phyloP scores from a whole-genome alignment of 345 rosid genomes.

The Gossypium raimondii region DNA sequence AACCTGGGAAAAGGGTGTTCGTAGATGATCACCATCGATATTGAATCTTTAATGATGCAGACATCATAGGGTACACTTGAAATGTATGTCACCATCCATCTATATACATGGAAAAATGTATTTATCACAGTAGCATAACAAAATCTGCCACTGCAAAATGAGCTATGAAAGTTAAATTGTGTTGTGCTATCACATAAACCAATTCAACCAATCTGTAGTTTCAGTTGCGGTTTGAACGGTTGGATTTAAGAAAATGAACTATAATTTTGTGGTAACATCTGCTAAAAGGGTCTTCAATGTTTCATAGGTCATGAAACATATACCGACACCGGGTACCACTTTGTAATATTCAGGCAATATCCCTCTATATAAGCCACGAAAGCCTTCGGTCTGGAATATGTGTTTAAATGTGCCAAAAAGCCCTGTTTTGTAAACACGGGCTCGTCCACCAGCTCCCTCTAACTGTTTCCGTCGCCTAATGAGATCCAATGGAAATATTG shows the following conservation, averaged over 20 bases:
- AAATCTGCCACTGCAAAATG: conserved; percentile 24
- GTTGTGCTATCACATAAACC: background rate
- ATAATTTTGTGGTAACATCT: conserved; percentile 37
- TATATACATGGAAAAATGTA: conserved; percentile 27
- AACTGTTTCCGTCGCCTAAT: conserved; percentile 90
- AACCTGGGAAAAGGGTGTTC: background rate
- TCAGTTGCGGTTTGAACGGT: background rate
- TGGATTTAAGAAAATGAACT: conserved; percentile 1
- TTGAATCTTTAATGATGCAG: background rate
- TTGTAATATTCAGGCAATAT: conserved; percentile 89
- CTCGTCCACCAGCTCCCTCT: conserved; percentile 84
- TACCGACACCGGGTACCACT: conserved; percentile 94
- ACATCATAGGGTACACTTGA: conserved; percentile 11
- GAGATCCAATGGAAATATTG: conserved; percentile 87
- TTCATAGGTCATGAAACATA: conserved; percentile 95
- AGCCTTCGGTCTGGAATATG: conserved; percentile 62
- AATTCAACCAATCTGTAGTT: background rate
- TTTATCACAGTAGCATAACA: conserved; percentile 22
- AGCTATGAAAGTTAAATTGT: background rate
- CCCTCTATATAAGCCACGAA: conserved; percentile 76
- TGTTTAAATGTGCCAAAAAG: conserved; percentile 64
- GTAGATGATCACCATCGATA: background rate
- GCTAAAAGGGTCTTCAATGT: conserved; percentile 60
- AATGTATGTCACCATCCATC: background rate
- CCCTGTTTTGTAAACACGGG: conserved; percentile 65